Conservation (phyloP, 176 grass and related monocot species). For the Rhipidocladum racemiflorum region DNA sequence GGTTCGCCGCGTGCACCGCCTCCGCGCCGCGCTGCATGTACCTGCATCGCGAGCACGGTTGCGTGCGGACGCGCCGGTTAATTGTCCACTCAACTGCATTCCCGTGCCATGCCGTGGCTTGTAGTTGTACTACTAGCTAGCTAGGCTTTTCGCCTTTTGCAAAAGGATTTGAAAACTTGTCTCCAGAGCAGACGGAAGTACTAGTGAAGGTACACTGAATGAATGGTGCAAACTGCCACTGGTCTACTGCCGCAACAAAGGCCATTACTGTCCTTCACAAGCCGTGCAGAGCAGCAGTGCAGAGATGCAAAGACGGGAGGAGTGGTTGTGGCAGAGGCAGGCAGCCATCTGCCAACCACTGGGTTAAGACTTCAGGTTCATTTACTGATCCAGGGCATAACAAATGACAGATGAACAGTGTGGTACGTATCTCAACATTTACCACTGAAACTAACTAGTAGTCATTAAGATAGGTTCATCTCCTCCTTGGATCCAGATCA, state of each 20-base stretch:
- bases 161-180: not conserved
- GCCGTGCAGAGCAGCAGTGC: constrained; percentile 15
- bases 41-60: constrained; percentile 27
- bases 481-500: not conserved
- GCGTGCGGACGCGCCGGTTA: not conserved
- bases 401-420: not conserved
- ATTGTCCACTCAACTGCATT: not conserved
- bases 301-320: not conserved
- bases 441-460: not conserved
- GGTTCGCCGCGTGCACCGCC: constrained; percentile 70
- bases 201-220: not conserved
- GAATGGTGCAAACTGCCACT: not conserved
- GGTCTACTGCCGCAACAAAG: not conserved
- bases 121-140: too few species aligned
- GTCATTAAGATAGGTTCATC: not conserved
- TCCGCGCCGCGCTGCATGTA: constrained; percentile 89
- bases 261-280: constrained; percentile 42
- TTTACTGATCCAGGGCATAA: constrained; percentile 25
- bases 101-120: not conserved
- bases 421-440: not conserved
- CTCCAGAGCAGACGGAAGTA: not conserved
- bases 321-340: not conserved
- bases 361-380: not conserved
- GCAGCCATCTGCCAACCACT: constrained; percentile 26
- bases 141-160: not conserved